These are phyloP conservation scores for Linnemannia zychae DNA, from an alignment of 192 early-diverging fungal species.

Conservation along the genomic window DNA sequence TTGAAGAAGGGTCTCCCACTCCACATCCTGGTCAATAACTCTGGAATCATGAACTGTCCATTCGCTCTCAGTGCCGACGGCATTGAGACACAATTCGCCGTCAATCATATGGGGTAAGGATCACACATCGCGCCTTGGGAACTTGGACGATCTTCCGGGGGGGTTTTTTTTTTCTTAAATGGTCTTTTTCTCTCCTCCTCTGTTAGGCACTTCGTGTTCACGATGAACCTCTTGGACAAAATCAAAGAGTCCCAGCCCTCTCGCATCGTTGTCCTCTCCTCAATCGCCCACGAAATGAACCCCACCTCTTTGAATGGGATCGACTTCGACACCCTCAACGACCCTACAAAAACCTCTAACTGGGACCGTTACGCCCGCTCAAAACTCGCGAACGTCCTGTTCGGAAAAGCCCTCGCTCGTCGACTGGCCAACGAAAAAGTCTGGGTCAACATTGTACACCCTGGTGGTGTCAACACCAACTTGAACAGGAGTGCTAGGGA, in stretches of 20 bases:
- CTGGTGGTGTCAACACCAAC: constrained; percentile 17
- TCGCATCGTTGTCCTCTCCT: constrained; percentile 60
- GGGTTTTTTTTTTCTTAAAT: neutral
- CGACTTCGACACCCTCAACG: constrained; percentile 58
- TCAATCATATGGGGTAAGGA: constrained; percentile 61
- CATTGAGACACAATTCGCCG: constrained; percentile 60
- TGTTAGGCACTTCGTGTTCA: constrained; percentile 41
- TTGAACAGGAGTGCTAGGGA: neutral
- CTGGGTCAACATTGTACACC: constrained; percentile 37
- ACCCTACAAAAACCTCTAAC: constrained; percentile 20
- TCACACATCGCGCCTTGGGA: neutral
- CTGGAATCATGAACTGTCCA: constrained; percentile 44
- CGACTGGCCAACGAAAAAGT: constrained; percentile 30
- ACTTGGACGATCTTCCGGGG: no score
- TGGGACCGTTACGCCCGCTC: constrained; percentile 52
- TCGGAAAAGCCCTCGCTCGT: constrained; percentile 59
- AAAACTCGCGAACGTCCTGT: constrained; percentile 68
- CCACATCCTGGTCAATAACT: constrained; percentile 63
- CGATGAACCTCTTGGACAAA: constrained; percentile 40
- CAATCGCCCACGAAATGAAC: constrained; percentile 22
- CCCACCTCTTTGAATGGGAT: constrained; percentile 16
- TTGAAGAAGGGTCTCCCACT: constrained; percentile 50
- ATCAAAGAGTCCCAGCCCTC: constrained; percentile 54
- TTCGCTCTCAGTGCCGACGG: constrained; percentile 53
- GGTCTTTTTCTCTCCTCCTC: neutral